phyloP scores from a whole-genome alignment of 2,329 filamentous ascomycete genomes.

The Orbilia javanica region DNA sequence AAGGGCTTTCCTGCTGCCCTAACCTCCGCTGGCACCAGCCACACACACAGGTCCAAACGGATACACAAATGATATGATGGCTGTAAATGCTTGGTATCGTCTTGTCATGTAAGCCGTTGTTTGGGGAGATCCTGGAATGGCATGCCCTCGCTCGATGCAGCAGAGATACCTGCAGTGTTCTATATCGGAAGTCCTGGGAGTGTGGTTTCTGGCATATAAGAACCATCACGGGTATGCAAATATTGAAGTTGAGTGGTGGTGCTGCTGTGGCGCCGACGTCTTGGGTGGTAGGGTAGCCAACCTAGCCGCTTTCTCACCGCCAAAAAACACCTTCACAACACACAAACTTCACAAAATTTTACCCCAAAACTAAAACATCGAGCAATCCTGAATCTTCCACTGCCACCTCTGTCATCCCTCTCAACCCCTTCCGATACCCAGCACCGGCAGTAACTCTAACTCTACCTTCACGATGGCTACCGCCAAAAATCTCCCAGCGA shows the following conservation, averaged over 20 bases:
- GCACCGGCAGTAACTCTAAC: background rate
- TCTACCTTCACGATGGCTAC: constrained; percentile 35
- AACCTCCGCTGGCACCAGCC: constrained; percentile 10
- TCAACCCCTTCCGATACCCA: background rate
- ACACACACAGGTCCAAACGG: background rate
- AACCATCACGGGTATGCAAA: background rate
- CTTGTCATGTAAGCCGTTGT: background rate
- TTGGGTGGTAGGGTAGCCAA: constrained; percentile 53
- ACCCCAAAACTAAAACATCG: constrained; percentile 25
- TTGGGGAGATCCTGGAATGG: background rate
- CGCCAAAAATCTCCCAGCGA: constrained; percentile 89
- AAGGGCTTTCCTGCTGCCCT: constrained; percentile 45
- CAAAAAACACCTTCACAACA: constrained; percentile 54
- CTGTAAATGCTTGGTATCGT: too few relatives aligned
- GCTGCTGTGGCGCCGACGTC: background rate
- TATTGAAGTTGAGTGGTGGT: background rate
- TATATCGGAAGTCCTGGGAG: background rate
- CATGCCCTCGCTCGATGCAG: background rate
- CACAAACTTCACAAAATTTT: constrained; percentile 52
- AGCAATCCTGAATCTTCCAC: constrained; percentile 3
- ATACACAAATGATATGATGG: background rate
- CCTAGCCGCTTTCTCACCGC: constrained; percentile 33
- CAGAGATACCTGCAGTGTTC: too few relatives aligned
- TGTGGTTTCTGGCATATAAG: background rate
- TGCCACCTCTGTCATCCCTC: background rate